Percentiles rank a stretch among this genome's conserved stretches.
phyloP scores from a whole-genome alignment of 208 protist genomes.

The Leishmania major region DNA sequence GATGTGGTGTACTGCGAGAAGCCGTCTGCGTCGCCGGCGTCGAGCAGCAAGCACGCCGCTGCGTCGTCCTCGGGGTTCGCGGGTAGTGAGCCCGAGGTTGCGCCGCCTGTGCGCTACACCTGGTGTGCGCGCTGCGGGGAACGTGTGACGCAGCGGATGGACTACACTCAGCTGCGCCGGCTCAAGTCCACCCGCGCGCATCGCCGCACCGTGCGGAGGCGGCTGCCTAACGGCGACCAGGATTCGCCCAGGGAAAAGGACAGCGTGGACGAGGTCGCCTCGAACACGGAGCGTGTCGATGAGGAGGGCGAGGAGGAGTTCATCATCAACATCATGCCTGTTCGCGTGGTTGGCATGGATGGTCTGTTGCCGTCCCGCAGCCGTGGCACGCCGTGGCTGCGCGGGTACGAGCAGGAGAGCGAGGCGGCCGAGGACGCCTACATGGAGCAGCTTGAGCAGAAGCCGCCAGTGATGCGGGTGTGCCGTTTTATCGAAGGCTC shows the following conservation, averaged over 20 bases:
- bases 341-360: slow-evolving; percentile 54
- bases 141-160: slow-evolving; percentile 31
- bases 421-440: slow-evolving; percentile 33
- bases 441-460: slow-evolving; percentile 24
- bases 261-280: slow-evolving; percentile 7
- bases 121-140: slow-evolving; percentile 37
- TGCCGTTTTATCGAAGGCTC: slow-evolving; percentile 54
- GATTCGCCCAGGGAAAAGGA: not conserved
- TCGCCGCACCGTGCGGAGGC: slow-evolving; percentile 4
- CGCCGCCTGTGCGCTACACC: slow-evolving; percentile 25
- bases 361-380: slow-evolving; percentile 36
- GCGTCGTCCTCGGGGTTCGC: not conserved
- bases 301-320: slow-evolving; percentile 40
- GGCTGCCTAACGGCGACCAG: not conserved
- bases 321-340: slow-evolving; percentile 45
- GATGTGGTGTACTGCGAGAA: slow-evolving; percentile 35
- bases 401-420: slow-evolving; percentile 29
- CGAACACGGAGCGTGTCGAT: slow-evolving; percentile 28
- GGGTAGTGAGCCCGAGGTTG: slow-evolving; percentile 17
- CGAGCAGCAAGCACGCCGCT: not conserved
- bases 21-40: not conserved
- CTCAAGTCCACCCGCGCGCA: slow-evolving; percentile 18
- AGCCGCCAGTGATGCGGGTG: slow-evolving; percentile 48
- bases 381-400: slow-evolving; percentile 62
- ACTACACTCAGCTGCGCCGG: slow-evolving; percentile 32